These are phyloP conservation scores for Pyricularia sp. DNA, from an alignment of 2,329 filamentous ascomycete species.

Conservation along the genomic window DNA sequence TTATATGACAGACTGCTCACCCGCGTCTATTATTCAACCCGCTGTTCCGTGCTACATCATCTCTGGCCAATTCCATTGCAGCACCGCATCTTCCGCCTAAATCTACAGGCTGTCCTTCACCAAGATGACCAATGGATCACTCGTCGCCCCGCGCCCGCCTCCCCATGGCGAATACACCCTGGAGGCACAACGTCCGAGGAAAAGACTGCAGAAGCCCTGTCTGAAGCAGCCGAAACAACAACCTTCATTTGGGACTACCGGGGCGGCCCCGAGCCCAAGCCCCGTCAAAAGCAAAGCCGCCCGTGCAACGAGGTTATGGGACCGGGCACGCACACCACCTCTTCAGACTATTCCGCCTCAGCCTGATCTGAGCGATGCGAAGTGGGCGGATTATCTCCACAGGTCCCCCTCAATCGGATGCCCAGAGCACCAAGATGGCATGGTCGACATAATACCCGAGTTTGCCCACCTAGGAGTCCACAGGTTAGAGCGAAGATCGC, in stretches of 20 bases:
- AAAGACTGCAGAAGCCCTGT: constrained; percentile 21
- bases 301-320: not conserved
- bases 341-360: constrained; percentile 13
- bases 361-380: constrained; percentile 23
- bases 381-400: constrained; percentile 19
- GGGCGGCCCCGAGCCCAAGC: constrained; percentile 2
- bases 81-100: not conserved
- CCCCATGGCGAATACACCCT: constrained; percentile 8
- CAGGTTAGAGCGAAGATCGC: constrained; percentile 13
- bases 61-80: not conserved
- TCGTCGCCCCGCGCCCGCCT: not conserved
- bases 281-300: not conserved
- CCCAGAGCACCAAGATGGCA: constrained; percentile 5
- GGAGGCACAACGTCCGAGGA: constrained; percentile 16
- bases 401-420: constrained; percentile 1
- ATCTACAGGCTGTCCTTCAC: not conserved
- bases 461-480: constrained; percentile 24
- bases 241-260: constrained; percentile 1
- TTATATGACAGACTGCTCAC: not conserved
- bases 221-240: not conserved
- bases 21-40: not conserved
- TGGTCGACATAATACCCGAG: constrained; percentile 19
- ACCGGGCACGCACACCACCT: constrained; percentile 4
- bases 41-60: not conserved
- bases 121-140: not conserved